Percentiles rank a stretch among this genome's conserved stretches.
These are phyloP conservation scores for Lodderomyces pseudojiufengensis DNA, from an alignment of 1,139 yeast species.

Conservation along the genomic window DNA sequence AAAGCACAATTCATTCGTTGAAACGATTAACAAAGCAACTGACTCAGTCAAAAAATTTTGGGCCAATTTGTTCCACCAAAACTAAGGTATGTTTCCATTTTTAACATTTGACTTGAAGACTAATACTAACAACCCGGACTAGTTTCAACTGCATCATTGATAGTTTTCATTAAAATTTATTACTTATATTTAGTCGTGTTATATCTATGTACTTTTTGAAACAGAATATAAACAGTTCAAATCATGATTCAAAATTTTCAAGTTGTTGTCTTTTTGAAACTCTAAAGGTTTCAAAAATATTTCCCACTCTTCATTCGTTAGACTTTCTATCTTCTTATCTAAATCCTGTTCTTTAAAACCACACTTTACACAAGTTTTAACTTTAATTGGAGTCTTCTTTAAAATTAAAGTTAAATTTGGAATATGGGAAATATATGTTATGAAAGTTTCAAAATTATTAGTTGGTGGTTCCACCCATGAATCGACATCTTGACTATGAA, in stretches of 20 bases:
- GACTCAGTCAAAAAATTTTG: slow-evolving; percentile 12
- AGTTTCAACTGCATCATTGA: neutral
- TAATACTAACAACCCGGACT: no score
- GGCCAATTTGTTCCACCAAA: slow-evolving; percentile 11
- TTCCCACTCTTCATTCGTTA: slow-evolving; percentile 27
- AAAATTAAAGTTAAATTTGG: slow-evolving; percentile 24
- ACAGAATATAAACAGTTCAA: slow-evolving; percentile 11
- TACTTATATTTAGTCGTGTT: neutral
- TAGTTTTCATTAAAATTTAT: no score
- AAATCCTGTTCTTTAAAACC: slow-evolving; percentile 23
- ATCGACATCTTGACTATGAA: slow-evolving; percentile 14
- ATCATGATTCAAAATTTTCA: slow-evolving; percentile 20
- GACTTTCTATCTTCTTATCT: slow-evolving; percentile 16
- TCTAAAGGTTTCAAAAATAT: slow-evolving; percentile 24
- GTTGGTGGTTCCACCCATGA: slow-evolving; percentile 21
- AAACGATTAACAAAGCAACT: slow-evolving; percentile 11
- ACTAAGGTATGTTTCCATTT: neutral
- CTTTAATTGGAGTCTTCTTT: slow-evolving; percentile 18
- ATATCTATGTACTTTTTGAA: slow-evolving; percentile 4
- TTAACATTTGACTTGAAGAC: no score
- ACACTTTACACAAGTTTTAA: slow-evolving; percentile 34
- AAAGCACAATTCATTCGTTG: slow-evolving; percentile 5
- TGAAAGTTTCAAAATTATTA: slow-evolving; percentile 28
- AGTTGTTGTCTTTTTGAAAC: slow-evolving; percentile 11
- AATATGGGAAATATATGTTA: slow-evolving; percentile 25